Percentiles rank a stretch among this genome's conserved stretches.
These are phyloP conservation scores for Psidium guajava DNA, from an alignment of 345 rosid species.

Conservation along the genomic window DNA sequence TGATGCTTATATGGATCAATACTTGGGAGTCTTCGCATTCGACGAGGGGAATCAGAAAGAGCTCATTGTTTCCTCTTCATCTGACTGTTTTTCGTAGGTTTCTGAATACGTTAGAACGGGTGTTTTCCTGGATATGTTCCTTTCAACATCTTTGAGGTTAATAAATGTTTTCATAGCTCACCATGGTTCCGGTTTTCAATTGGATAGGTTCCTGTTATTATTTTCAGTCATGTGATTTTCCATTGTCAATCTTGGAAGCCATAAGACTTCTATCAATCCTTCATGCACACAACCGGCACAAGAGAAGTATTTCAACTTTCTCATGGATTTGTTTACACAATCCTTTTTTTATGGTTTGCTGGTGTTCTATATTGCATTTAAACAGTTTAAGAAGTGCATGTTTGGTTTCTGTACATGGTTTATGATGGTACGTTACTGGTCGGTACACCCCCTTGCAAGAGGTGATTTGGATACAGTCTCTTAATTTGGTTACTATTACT, in stretches of 20 bases:
- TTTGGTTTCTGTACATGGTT: neutral
- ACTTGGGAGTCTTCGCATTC: neutral
- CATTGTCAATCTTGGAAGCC: neutral
- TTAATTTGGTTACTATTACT: neutral
- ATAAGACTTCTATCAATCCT: neutral
- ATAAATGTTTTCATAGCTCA: neutral
- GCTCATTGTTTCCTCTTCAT: neutral
- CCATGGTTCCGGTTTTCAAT: neutral
- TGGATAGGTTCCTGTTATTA: neutral
- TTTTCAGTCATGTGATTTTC: neutral
- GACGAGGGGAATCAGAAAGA: neutral
- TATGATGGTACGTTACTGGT: neutral
- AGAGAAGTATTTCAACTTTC: neutral
- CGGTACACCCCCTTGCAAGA: neutral
- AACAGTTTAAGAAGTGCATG: neutral
- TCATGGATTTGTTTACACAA: neutral
- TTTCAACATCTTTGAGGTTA: neutral
- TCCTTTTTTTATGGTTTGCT: neutral
- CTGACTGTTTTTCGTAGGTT: neutral
- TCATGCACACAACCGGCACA: neutral
- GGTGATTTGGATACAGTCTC: neutral
- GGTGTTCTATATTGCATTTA: neutral
- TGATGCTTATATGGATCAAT: neutral
- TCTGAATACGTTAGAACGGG: neutral
- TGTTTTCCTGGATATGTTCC: neutral